A percentile compares a stretch with the other conserved stretches of the same genome.
Conservation (phyloP, 2,329 filamentous ascomycete species). For the Hypoxylon sp. region DNA sequence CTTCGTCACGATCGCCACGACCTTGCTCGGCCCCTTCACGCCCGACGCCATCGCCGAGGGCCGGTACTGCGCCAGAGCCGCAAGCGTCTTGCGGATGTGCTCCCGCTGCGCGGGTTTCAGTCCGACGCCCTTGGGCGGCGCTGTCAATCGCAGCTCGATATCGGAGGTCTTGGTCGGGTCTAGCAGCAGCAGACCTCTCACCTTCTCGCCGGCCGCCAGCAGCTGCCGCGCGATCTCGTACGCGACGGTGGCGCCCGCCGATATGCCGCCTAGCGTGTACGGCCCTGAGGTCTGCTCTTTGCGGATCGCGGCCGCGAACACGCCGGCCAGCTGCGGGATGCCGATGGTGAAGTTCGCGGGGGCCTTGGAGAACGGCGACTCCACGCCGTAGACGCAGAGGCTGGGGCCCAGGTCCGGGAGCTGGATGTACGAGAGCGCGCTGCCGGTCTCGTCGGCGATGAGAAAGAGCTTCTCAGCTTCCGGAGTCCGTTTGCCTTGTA, state of each 20-base stretch:
- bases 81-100: background rate
- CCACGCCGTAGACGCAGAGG: conserved; percentile 43
- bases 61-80: background rate
- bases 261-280: conserved; percentile 55
- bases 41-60: background rate
- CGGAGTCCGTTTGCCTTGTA: conserved; percentile 27
- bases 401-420: conserved; percentile 36
- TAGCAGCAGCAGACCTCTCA: background rate
- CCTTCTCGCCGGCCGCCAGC: conserved; percentile 30
- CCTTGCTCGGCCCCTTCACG: background rate
- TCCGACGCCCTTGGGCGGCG: background rate
- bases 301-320: conserved; percentile 39
- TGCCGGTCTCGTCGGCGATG: conserved; percentile 43
- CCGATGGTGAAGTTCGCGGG: conserved; percentile 31
- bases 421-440: conserved; percentile 42
- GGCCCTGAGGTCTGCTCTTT: conserved; percentile 51
- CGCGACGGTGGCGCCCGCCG: conserved; percentile 53
- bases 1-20: background rate
- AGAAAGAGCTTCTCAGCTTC: conserved; percentile 39
- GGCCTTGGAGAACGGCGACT: conserved; percentile 43
- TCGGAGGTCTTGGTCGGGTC: background rate
- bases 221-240: conserved; percentile 51
- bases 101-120: background rate
- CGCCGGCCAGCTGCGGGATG: conserved; percentile 30
- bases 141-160: background rate